These are phyloP conservation scores for Aspergillus mulundensis DNA, from an alignment of 495 filamentous ascomycete genomes.

Conservation along the genomic window DNA sequence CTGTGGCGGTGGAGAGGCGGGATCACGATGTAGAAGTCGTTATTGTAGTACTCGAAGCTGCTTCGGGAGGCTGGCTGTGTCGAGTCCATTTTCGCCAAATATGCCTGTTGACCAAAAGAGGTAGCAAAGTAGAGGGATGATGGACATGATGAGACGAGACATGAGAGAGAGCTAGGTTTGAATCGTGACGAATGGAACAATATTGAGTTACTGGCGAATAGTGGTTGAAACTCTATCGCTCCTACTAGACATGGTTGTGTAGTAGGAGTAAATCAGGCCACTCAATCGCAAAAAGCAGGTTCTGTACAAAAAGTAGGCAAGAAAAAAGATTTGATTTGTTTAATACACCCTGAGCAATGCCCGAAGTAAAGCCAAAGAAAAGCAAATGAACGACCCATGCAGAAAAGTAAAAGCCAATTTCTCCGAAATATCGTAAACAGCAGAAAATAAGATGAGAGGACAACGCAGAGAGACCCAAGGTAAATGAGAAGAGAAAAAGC, in stretches of 20 bases:
- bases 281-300: not conserved
- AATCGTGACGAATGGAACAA: not conserved
- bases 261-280: not conserved
- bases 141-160: not conserved
- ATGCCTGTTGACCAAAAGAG: not conserved
- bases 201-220: not conserved
- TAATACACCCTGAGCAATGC: conserved; percentile 29
- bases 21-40: conserved; percentile 45
- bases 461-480: not conserved
- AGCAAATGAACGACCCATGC: conserved; percentile 1
- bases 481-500: conserved; percentile 2
- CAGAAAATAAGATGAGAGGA: not conserved
- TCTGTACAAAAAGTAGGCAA: not conserved
- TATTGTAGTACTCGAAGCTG: conserved; percentile 23
- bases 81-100: not conserved
- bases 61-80: conserved; percentile 1
- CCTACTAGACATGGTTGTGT: not conserved
- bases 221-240: not conserved
- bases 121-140: not conserved
- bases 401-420: conserved; percentile 11
- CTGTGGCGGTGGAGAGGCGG: conserved; percentile 47
- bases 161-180: not conserved
- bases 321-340: conserved; percentile 21
- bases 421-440: conserved; percentile 15
- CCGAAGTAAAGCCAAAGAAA: conserved; percentile 15